Evolutionary conservation across 176 grass and related monocot species (phyloP).

Genomic region (Paspalum vaginatum): DNA sequence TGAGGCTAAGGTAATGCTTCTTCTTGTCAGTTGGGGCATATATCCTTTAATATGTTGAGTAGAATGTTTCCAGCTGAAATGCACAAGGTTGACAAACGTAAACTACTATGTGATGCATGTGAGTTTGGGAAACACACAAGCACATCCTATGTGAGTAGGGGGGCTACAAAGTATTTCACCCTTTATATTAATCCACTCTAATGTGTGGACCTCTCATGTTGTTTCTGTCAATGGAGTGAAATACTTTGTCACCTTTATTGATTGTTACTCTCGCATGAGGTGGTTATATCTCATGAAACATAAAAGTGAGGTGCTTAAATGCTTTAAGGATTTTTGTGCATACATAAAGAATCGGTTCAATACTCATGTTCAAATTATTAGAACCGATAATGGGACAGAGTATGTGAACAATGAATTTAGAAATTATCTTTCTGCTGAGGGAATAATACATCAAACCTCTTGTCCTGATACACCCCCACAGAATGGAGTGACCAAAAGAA

Average conservation of each 20-base stretch:
- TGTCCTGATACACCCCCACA: too few relatives aligned
- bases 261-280: conserved; percentile 10
- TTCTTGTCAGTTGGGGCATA: background rate
- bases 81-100: background rate
- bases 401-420: too few relatives aligned
- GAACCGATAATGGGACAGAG: too few relatives aligned
- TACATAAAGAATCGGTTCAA: background rate
- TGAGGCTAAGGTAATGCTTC: background rate
- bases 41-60: conserved; percentile 22
- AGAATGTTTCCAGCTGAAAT: background rate
- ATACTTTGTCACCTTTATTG: conserved; percentile 4
- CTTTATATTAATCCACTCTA: background rate
- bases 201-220: too few relatives aligned
- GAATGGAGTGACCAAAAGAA: too few relatives aligned
- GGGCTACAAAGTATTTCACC: background rate
- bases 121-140: background rate
- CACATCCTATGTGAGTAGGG: conserved; percentile 3
- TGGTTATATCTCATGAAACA: conserved; percentile 1
- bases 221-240: background rate
- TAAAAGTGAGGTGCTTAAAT: conserved; percentile 7
- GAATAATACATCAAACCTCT: too few relatives aligned
- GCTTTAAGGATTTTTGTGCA: background rate
- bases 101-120: background rate
- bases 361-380: too few relatives aligned
- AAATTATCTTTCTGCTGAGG: too few relatives aligned